Evolutionary conservation across 2,329 filamentous ascomycete species (phyloP).

Genomic region (Calonectria hongkongensis): DNA sequence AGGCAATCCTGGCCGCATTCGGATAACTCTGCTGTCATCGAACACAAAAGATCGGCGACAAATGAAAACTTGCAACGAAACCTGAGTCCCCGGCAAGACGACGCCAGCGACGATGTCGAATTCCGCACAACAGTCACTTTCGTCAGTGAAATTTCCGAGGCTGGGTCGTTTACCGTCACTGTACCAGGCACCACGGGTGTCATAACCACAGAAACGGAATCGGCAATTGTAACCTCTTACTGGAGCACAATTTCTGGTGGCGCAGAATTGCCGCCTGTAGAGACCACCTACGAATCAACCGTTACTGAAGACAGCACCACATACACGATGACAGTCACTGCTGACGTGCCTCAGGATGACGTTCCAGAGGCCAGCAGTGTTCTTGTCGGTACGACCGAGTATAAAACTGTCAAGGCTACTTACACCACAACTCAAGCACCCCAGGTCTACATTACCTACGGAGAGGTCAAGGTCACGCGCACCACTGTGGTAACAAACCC

Average conservation of each 20-base stretch:
- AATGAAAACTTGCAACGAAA: not conserved
- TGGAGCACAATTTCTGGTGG: not conserved
- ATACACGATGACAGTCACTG: not conserved
- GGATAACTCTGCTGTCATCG: conserved; percentile 47
- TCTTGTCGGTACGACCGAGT: not conserved
- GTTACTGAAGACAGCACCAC: not conserved
- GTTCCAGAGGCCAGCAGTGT: not conserved
- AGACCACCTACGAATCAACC: conserved; percentile 1
- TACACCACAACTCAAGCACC: conserved; percentile 1
- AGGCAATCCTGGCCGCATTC: conserved; percentile 50
- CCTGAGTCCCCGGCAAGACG: conserved; percentile 13
- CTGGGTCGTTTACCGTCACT: not conserved
- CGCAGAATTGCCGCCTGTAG: not conserved
- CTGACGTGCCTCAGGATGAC: not conserved
- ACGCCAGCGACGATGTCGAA: not conserved
- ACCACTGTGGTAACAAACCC: conserved; percentile 13
- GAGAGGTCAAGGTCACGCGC: conserved; percentile 9
- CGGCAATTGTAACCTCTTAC: not conserved
- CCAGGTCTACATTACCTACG: not conserved
- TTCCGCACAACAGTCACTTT: conserved; percentile 22
- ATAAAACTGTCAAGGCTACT: not conserved
- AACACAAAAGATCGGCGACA: conserved; percentile 35
- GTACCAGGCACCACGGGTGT: conserved; percentile 18
- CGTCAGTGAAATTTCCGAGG: conserved; percentile 13
- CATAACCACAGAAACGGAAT: not conserved